These are phyloP conservation scores for Podaxis sp. DNA, from an alignment of 768 basidiomycete genomes.

Conservation along the genomic window DNA sequence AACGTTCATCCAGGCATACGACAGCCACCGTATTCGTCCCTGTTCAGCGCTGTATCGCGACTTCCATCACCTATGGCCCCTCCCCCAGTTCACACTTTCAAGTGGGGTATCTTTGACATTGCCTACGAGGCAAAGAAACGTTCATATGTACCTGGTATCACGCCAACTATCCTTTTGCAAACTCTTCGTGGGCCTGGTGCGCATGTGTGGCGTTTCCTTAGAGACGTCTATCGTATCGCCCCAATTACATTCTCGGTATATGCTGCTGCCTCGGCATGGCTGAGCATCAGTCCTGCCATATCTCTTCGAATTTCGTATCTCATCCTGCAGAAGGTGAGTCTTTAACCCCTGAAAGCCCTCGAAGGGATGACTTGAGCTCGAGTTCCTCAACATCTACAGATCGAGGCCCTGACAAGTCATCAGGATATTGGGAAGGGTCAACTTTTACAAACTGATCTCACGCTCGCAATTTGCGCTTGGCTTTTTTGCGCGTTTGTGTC, in stretches of 20 bases:
- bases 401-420: neutral
- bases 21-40: too few species aligned
- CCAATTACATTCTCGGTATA: slow-evolving; percentile 24
- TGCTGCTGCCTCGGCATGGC: slow-evolving; percentile 29
- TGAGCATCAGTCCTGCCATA: slow-evolving; percentile 30
- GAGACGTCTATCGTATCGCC: slow-evolving; percentile 24
- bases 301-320: slow-evolving; percentile 31
- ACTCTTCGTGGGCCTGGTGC: neutral
- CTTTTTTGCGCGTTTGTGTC: slow-evolving; percentile 25
- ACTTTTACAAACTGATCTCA: slow-evolving; percentile 6
- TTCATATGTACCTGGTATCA: neutral
- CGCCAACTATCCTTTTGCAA: neutral
- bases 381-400: too few species aligned
- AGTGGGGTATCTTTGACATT: slow-evolving; percentile 36
- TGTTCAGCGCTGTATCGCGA: too few species aligned
- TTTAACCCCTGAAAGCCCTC: neutral
- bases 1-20: neutral
- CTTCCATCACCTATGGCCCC: neutral
- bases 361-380: neutral
- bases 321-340: slow-evolving; percentile 32
- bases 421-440: neutral
- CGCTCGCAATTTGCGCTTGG: slow-evolving; percentile 25
- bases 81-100: slow-evolving; percentile 21
- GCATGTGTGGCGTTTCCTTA: slow-evolving; percentile 19
- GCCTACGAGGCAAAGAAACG: slow-evolving; percentile 26